Evolutionary conservation across 164 flowering plant genomes (phyloP).

Genomic region (Macadamia tetraphylla): DNA sequence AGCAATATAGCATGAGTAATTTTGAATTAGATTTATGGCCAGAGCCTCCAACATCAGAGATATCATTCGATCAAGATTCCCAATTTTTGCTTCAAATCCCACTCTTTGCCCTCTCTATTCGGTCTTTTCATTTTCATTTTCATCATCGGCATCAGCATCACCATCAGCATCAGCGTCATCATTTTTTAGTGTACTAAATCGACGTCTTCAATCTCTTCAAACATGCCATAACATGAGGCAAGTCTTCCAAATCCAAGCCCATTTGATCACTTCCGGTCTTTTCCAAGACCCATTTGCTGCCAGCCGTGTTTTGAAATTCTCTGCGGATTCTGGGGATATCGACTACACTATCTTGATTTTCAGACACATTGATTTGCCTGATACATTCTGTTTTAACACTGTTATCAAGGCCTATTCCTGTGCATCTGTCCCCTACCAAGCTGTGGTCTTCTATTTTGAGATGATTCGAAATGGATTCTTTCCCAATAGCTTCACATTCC

Average conservation of each 20-base stretch:
- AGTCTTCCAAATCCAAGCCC: slow-evolving; percentile 55
- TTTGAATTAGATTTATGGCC: no score
- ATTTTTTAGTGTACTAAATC: background rate
- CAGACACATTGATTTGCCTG: slow-evolving; percentile 24
- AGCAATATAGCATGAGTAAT: no score
- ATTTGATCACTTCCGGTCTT: slow-evolving; percentile 39
- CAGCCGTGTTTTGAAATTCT: slow-evolving; percentile 35
- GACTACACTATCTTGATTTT: slow-evolving; percentile 40
- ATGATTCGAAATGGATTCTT: slow-evolving; percentile 36
- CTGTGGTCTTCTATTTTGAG: slow-evolving; percentile 39
- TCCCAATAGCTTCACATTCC: slow-evolving; percentile 54
- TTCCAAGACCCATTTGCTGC: slow-evolving; percentile 36
- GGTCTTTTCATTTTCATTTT: background rate
- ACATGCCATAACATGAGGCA: slow-evolving; percentile 30
- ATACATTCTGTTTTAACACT: slow-evolving; percentile 44
- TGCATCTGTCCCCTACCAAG: slow-evolving; percentile 27
- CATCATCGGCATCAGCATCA: slow-evolving; percentile 6
- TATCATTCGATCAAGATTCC: no score
- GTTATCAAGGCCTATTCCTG: slow-evolving; percentile 45
- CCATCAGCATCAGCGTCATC: slow-evolving; percentile 1
- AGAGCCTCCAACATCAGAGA: no score
- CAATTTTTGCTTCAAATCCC: no score
- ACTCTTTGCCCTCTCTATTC: background rate
- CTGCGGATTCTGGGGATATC: slow-evolving; percentile 29
- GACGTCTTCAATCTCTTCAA: slow-evolving; percentile 18